Conservation (phyloP, 805 yeast species). For the Yarrowia sp. region DNA sequence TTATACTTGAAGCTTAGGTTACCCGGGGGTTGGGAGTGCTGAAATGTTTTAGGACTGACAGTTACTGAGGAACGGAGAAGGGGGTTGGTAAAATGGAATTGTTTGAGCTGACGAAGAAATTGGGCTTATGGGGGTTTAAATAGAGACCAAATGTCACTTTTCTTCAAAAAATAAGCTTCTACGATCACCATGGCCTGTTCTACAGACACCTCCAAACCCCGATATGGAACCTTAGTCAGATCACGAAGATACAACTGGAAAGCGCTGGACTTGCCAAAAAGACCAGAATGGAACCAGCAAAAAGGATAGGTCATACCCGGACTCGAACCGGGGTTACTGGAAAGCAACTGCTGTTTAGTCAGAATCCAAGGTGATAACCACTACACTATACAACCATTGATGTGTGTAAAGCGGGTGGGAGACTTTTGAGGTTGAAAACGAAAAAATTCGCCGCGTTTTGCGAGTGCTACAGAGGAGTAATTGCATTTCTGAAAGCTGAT, state of each 20-base stretch:
- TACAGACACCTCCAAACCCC: too few species aligned
- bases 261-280: not conserved
- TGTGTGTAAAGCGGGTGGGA: not conserved
- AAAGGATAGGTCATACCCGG: slow-evolving; percentile 15
- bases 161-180: too few species aligned
- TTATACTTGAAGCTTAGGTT: not conserved
- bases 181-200: too few species aligned
- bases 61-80: not conserved
- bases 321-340: slow-evolving; percentile 24
- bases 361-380: slow-evolving; percentile 24
- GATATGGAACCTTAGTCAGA: too few species aligned
- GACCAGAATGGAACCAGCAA: not conserved
- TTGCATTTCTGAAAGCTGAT: too few species aligned
- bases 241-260: too few species aligned
- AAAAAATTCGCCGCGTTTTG: not conserved
- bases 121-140: too few species aligned
- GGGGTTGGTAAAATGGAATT: not conserved
- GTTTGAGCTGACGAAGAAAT: not conserved
- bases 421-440: not conserved
- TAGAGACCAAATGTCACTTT: too few species aligned
- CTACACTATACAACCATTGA: slow-evolving; percentile 11
- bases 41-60: not conserved
- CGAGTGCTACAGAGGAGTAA: not conserved
- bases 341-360: not conserved
- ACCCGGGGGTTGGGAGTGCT: slow-evolving; percentile 11